phyloP scores from a whole-genome alignment of 1,284 basidiomycete genomes.

The Apiotrichum veenhuisii region DNA sequence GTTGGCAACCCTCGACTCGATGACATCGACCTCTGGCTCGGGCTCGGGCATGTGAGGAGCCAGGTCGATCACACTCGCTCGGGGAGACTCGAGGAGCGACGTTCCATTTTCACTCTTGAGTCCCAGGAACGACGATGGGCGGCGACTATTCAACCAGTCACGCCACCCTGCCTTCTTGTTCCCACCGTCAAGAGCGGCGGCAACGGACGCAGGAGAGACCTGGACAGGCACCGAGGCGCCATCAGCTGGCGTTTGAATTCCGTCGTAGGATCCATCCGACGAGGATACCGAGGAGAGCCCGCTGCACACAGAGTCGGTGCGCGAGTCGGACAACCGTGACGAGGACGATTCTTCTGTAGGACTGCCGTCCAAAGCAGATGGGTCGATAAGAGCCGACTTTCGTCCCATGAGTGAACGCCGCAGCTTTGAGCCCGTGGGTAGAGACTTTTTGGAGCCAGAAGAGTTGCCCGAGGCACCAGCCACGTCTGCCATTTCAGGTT shows the following conservation, averaged over 20 bases:
- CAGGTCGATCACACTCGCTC: conserved; percentile 9
- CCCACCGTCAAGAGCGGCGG: conserved; percentile 8
- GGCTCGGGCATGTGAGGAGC: conserved; percentile 3
- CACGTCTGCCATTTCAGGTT: neutral
- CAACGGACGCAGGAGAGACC: conserved; percentile 15
- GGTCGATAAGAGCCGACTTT: conserved; percentile 2
- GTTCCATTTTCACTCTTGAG: conserved; percentile 11
- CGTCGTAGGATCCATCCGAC: conserved; percentile 30
- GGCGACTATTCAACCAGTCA: conserved; percentile 15
- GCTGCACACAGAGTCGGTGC: conserved; percentile 32
- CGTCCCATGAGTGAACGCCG: conserved; percentile 7
- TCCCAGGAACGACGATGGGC: conserved; percentile 13
- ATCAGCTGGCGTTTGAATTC: conserved; percentile 30
- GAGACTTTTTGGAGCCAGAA: neutral
- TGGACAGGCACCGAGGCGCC: conserved; percentile 17
- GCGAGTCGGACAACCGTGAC: conserved; percentile 8
- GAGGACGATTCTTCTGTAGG: neutral
- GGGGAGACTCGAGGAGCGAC: conserved; percentile 12
- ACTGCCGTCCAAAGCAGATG: neutral
- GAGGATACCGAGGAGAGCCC: conserved; percentile 28
- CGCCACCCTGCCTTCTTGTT: conserved; percentile 15
- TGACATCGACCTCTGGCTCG: neutral
- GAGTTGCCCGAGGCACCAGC: neutral
- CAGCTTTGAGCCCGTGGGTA: conserved; percentile 2
- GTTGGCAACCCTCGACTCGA: neutral